A percentile compares a stretch with the other conserved stretches of the same genome.
Conservation (phyloP, 1,139 yeast genomes). For the Candida sp. region DNA sequence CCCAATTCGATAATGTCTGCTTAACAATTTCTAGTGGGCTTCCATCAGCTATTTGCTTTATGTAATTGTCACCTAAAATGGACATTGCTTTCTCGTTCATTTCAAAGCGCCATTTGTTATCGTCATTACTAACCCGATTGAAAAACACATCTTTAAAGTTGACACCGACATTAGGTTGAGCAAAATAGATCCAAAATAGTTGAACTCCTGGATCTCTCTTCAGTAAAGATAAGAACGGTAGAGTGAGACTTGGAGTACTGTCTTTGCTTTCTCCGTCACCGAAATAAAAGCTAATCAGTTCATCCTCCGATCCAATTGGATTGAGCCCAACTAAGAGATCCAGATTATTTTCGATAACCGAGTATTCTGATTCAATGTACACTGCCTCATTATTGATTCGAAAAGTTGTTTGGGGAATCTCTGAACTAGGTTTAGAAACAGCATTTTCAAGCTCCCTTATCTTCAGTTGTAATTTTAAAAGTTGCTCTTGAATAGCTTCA, state of each 20-base stretch:
- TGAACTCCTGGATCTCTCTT: conserved; percentile 15
- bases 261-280: conserved; percentile 4
- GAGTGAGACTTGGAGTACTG: conserved; percentile 5
- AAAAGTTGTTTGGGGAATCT: not conserved
- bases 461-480: conserved; percentile 3
- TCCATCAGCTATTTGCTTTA: conserved; percentile 12
- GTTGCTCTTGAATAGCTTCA: conserved; percentile 2
- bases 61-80: conserved; percentile 8
- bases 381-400: not conserved
- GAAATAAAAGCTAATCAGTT: conserved; percentile 10
- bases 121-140: not conserved
- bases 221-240: conserved; percentile 13
- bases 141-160: conserved; percentile 3
- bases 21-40: conserved; percentile 9
- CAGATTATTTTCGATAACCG: conserved; percentile 1
- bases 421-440: conserved; percentile 1
- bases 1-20: conserved; percentile 10
- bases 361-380: conserved; percentile 1
- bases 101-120: conserved; percentile 4
- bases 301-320: conserved; percentile 6
- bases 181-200: conserved; percentile 10
- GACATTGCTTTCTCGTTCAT: conserved; percentile 6
- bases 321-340: conserved; percentile 7
- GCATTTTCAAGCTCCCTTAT: conserved; percentile 2
- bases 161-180: not conserved